Evolutionary conservation across 2,329 filamentous ascomycete species (phyloP).

Genomic region (Venturia aucupariae): DNA sequence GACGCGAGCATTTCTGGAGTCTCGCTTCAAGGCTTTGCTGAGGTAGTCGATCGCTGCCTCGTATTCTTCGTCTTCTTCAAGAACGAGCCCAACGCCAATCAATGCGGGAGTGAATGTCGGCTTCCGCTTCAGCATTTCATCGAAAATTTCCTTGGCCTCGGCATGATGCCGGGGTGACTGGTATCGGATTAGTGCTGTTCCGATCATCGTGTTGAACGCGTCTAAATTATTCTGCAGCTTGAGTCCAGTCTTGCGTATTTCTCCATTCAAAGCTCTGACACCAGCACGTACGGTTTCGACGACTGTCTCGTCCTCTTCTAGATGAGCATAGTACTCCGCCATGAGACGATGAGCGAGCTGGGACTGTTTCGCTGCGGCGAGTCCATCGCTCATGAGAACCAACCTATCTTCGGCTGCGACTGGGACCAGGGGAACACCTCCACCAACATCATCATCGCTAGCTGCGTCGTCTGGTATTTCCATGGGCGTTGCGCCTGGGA

Average conservation of each 20-base stretch:
- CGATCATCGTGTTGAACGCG: slow-evolving; percentile 66
- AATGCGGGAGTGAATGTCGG: slow-evolving; percentile 69
- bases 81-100: slow-evolving; percentile 82
- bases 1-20: slow-evolving; percentile 66
- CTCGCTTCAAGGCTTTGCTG: slow-evolving; percentile 62
- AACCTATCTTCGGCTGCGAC: slow-evolving; percentile 14
- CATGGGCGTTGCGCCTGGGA: slow-evolving; percentile 39
- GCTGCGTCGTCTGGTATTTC: slow-evolving; percentile 25
- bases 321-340: slow-evolving; percentile 69
- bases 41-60: slow-evolving; percentile 73
- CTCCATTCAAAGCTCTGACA: slow-evolving; percentile 48
- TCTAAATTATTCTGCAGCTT: slow-evolving; percentile 56
- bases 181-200: slow-evolving; percentile 80
- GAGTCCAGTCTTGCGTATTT: slow-evolving; percentile 59
- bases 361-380: slow-evolving; percentile 49
- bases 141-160: slow-evolving; percentile 80
- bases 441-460: slow-evolving; percentile 38
- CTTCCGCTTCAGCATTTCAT: slow-evolving; percentile 68
- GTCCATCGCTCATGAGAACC: slow-evolving; percentile 30
- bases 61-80: slow-evolving; percentile 89
- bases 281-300: slow-evolving; percentile 74
- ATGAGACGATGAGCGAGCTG: slow-evolving; percentile 75
- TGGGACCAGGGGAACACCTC: slow-evolving; percentile 39
- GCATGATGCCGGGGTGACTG: slow-evolving; percentile 83
- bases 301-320: slow-evolving; percentile 77